These are phyloP conservation scores for Nicotiana tabacum DNA, from an alignment of 257 asterid species.

Conservation along the genomic window DNA sequence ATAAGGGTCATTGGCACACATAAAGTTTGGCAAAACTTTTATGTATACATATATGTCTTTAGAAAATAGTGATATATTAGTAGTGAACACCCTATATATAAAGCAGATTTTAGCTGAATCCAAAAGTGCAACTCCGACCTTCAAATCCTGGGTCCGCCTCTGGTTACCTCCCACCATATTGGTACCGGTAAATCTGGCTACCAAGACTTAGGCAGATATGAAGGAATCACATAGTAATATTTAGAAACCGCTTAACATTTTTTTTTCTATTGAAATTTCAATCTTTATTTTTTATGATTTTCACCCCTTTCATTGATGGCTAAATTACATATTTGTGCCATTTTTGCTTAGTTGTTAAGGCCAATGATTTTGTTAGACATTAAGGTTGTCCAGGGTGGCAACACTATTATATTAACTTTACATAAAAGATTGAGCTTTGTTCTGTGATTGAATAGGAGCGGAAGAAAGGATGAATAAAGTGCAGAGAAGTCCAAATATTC, in stretches of 20 bases:
- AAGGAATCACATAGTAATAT: neutral
- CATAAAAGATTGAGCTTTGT: neutral
- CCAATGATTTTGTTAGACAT: neutral
- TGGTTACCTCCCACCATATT: neutral
- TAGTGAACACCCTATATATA: no score
- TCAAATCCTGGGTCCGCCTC: no score
- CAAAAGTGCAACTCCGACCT: no score
- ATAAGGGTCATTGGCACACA: no score
- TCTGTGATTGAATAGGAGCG: neutral
- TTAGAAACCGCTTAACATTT: neutral
- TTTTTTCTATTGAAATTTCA: neutral
- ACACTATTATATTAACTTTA: neutral
- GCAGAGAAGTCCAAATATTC: neutral
- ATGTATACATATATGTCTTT: no score
- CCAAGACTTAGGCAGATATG: neutral
- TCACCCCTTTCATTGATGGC: neutral
- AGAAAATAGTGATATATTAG: no score
- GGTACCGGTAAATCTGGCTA: neutral
- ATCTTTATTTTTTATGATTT: neutral
- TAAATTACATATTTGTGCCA: neutral
- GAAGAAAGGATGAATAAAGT: neutral
- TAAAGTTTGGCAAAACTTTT: no score
- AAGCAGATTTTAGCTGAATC: no score
- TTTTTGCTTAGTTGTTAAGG: neutral
- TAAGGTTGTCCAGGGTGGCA: neutral